Evolutionary conservation across 345 rosid genomes (phyloP).

Genomic region (Boechera divaricarpa): DNA sequence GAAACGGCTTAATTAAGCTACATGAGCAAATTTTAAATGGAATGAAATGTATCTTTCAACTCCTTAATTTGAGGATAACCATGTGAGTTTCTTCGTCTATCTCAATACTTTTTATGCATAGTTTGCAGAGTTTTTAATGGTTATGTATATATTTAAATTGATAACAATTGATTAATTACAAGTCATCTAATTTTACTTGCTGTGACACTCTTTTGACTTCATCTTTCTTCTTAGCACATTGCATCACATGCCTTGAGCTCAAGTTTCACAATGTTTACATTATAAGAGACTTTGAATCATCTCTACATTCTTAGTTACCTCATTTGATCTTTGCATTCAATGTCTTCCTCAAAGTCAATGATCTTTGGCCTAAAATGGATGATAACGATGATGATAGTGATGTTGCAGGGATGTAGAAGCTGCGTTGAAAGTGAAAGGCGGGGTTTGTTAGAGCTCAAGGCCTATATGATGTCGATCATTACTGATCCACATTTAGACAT

Average conservation of each 20-base stretch:
- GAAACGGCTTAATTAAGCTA: background rate
- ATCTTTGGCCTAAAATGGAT: slow-evolving; percentile 3
- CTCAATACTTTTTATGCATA: background rate
- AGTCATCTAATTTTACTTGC: background rate
- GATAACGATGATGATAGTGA: slow-evolving; percentile 15
- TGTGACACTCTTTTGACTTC: slow-evolving; percentile 20
- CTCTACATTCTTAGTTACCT: background rate
- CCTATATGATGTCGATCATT: background rate
- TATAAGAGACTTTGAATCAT: slow-evolving; percentile 19
- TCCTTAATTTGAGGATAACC: slow-evolving; percentile 24
- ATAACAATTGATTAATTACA: background rate
- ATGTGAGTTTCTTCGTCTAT: slow-evolving; percentile 25
- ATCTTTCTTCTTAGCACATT: background rate
- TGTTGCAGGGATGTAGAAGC: slow-evolving; percentile 26
- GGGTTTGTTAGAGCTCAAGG: slow-evolving; percentile 39
- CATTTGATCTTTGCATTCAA: slow-evolving; percentile 1
- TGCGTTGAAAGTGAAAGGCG: slow-evolving; percentile 37
- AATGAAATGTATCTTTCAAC: background rate
- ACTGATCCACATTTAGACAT: no score
- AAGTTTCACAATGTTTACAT: background rate
- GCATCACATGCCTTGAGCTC: slow-evolving; percentile 25
- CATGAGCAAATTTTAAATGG: background rate
- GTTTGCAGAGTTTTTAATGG: background rate
- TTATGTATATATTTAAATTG: background rate
- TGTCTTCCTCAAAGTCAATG: slow-evolving; percentile 25